Conservation (phyloP, 1,284 basidiomycete species). For the Cryptococcus sp. region DNA sequence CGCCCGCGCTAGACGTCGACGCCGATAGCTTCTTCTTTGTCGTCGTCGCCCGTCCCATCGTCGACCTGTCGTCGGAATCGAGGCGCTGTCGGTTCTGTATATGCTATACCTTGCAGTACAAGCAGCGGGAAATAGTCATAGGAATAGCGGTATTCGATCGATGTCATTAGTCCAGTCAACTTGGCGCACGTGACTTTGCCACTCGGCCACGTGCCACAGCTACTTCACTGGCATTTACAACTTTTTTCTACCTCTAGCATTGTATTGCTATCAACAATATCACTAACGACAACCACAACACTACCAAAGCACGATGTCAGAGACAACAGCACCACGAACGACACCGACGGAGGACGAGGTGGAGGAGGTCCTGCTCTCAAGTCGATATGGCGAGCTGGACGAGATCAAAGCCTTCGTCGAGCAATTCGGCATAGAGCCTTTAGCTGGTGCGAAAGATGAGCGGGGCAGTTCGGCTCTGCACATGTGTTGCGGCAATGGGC, state of each 20-base stretch:
- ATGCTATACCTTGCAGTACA: neutral
- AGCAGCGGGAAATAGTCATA: neutral
- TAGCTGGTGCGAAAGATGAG: constrained; percentile 66
- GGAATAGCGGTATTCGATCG: neutral
- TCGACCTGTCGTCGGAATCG: neutral
- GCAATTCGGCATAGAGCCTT: constrained; percentile 60
- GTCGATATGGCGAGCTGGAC: constrained; percentile 79
- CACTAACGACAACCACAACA: constrained; percentile 12
- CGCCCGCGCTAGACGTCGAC: constrained; percentile 1
- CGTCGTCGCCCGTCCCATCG: constrained; percentile 20
- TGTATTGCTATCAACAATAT: neutral
- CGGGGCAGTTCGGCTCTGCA: constrained; percentile 76
- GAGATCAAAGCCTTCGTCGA: constrained; percentile 69
- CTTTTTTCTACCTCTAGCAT: constrained; percentile 7
- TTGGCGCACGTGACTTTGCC: neutral
- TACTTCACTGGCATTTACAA: constrained; percentile 9
- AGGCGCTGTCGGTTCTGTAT: neutral
- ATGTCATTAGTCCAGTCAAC: constrained; percentile 19
- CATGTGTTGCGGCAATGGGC: constrained; percentile 83
- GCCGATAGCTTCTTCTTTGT: constrained; percentile 19
- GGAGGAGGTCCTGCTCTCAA: constrained; percentile 75
- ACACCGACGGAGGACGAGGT: constrained; percentile 60
- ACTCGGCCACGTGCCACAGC: constrained; percentile 9
- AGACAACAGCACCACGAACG: constrained; percentile 3
- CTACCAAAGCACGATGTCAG: constrained; percentile 8